phyloP scores from a whole-genome alignment of 768 basidiomycete genomes.

The Coprinopsis cinerea region DNA sequence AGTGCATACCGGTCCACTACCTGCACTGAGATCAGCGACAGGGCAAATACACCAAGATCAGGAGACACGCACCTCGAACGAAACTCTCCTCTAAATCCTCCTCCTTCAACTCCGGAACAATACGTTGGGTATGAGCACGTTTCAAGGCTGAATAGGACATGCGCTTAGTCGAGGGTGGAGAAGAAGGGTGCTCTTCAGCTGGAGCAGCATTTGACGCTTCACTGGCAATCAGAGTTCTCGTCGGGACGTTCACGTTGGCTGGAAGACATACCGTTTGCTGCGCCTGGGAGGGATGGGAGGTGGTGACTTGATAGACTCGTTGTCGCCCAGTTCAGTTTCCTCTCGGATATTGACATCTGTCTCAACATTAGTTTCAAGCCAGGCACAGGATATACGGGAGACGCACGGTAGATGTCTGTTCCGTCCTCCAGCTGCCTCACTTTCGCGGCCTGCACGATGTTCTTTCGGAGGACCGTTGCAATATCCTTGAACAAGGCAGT shows the following conservation, averaged over 20 bases:
- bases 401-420: slow-evolving; percentile 56
- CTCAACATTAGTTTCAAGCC: slow-evolving; percentile 1
- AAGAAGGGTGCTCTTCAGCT: slow-evolving; percentile 21
- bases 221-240: slow-evolving; percentile 24
- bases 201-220: slow-evolving; percentile 32
- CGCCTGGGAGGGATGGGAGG: slow-evolving; percentile 33
- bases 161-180: slow-evolving; percentile 22
- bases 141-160: slow-evolving; percentile 66
- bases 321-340: slow-evolving; percentile 84
- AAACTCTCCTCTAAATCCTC: slow-evolving; percentile 84
- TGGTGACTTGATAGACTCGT: slow-evolving; percentile 68
- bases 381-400: background rate
- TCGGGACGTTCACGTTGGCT: slow-evolving; percentile 1
- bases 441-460: slow-evolving; percentile 77
- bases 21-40: slow-evolving; percentile 29
- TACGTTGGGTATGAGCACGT: slow-evolving; percentile 58
- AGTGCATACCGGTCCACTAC: slow-evolving; percentile 66
- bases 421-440: slow-evolving; percentile 28
- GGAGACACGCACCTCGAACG: slow-evolving; percentile 61
- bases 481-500: slow-evolving; percentile 62
- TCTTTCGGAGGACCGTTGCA: slow-evolving; percentile 66
- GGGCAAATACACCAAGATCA: background rate
- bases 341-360: slow-evolving; percentile 67
- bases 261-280: slow-evolving; percentile 31
- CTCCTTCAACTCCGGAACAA: slow-evolving; percentile 64